Conservation (phyloP, 2,329 filamentous ascomycete genomes). For the Emmonsiellopsis sp. region DNA sequence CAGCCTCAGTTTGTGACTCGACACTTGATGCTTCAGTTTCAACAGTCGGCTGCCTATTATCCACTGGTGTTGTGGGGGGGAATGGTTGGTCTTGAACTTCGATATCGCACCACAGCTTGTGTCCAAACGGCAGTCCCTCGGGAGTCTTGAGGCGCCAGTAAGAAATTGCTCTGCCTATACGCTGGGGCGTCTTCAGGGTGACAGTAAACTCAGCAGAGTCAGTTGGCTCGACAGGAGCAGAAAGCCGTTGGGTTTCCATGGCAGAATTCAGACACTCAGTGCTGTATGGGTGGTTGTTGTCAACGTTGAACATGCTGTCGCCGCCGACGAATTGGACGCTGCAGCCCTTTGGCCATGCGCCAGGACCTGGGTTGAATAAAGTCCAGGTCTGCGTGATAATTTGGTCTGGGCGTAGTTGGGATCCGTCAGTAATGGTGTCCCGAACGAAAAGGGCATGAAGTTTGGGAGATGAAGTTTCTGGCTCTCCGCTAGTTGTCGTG, state of each 20-base stretch:
- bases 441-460: slow-evolving; percentile 62
- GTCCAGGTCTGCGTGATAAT: slow-evolving; percentile 88
- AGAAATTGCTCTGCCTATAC: slow-evolving; percentile 72
- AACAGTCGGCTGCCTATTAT: slow-evolving; percentile 11
- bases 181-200: slow-evolving; percentile 67
- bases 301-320: slow-evolving; percentile 91
- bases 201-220: slow-evolving; percentile 75
- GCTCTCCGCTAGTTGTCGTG: slow-evolving; percentile 15
- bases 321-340: slow-evolving; percentile 86
- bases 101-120: slow-evolving; percentile 92
- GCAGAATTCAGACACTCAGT: slow-evolving; percentile 67
- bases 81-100: slow-evolving; percentile 40
- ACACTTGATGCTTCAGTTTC: slow-evolving; percentile 4
- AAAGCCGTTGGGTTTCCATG: slow-evolving; percentile 71
- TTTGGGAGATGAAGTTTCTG: slow-evolving; percentile 25
- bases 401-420: slow-evolving; percentile 57
- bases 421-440: slow-evolving; percentile 73
- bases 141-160: slow-evolving; percentile 90
- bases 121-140: slow-evolving; percentile 74
- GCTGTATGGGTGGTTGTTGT: slow-evolving; percentile 68
- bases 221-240: slow-evolving; percentile 59
- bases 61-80: not conserved
- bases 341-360: slow-evolving; percentile 79
- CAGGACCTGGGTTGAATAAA: slow-evolving; percentile 71
- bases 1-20: slow-evolving; percentile 3